These are phyloP conservation scores for Nepenthes gracilis DNA, from an alignment of 148 eudicot genomes.

Conservation along the genomic window DNA sequence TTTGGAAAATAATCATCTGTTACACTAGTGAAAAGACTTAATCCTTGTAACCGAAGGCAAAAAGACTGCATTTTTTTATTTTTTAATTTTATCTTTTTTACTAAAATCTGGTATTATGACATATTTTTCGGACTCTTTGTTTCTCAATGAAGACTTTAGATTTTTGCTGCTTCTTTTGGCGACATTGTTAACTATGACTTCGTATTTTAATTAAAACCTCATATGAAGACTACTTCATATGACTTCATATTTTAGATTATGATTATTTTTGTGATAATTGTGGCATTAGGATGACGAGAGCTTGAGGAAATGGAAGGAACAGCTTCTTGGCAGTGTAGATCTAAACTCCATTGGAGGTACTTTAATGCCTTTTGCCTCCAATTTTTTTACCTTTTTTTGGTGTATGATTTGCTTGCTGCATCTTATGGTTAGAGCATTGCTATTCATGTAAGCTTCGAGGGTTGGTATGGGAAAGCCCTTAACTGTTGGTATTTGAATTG, in stretches of 20 bases:
- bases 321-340: slow-evolving; percentile 80
- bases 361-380: background rate
- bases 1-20: background rate
- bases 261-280: background rate
- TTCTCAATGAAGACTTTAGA: background rate
- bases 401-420: background rate
- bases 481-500: too few species aligned
- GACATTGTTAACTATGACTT: background rate
- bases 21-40: too few species aligned
- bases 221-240: too few species aligned
- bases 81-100: too few species aligned
- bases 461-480: too few species aligned
- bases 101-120: too few species aligned
- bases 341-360: slow-evolving; percentile 72
- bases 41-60: too few species aligned
- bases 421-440: background rate
- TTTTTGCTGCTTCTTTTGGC: background rate
- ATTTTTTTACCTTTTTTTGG: background rate
- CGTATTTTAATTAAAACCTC: too few species aligned
- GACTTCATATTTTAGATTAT: too few species aligned
- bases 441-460: too few species aligned
- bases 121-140: too few species aligned
- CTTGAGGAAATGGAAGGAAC: slow-evolving; percentile 93
- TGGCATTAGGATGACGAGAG: slow-evolving; percentile 82
- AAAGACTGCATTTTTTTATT: too few species aligned